Percentiles rank a stretch among this genome's conserved stretches.
phyloP scores from a whole-genome alignment of 768 basidiomycete species.

The Leucosporidium creatinivorum region DNA sequence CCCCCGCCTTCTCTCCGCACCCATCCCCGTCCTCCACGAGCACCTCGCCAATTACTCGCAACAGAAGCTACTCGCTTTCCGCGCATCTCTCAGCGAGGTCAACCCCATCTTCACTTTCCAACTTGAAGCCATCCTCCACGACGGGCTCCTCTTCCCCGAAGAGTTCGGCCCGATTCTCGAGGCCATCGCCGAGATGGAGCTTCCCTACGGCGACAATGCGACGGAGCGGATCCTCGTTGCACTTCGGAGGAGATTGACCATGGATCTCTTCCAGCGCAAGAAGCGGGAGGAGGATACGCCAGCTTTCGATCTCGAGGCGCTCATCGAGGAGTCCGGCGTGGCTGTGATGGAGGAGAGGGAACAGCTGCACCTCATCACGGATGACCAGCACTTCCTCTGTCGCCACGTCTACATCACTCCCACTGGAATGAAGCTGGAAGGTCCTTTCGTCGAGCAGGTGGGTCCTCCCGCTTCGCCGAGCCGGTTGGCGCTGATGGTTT shows the following conservation, averaged over 20 bases:
- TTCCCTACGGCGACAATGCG: neutral
- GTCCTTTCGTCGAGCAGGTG: conserved; percentile 7
- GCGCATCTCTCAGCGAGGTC: neutral
- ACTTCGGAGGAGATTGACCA: neutral
- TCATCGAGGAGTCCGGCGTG: neutral
- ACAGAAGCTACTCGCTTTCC: neutral
- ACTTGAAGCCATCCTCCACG: conserved; percentile 14
- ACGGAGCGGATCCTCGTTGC: neutral
- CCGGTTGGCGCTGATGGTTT: too few species aligned
- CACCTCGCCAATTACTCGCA: neutral
- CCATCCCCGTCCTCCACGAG: neutral
- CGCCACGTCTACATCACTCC: conserved; percentile 10
- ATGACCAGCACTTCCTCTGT: conserved; percentile 7
- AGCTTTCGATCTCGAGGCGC: neutral
- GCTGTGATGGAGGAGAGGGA: neutral
- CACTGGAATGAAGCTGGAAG: conserved; percentile 4
- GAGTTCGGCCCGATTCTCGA: neutral
- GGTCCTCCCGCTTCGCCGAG: too few species aligned
- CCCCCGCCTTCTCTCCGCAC: neutral
- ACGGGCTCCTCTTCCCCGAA: neutral
- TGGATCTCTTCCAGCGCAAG: neutral
- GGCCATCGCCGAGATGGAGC: neutral
- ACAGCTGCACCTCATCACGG: neutral
- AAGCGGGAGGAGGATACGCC: neutral
- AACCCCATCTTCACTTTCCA: conserved; percentile 8